Base-by-base conservation (phyloP, 805 yeast genomes). In the Metschnikowia gruessii region DNA sequence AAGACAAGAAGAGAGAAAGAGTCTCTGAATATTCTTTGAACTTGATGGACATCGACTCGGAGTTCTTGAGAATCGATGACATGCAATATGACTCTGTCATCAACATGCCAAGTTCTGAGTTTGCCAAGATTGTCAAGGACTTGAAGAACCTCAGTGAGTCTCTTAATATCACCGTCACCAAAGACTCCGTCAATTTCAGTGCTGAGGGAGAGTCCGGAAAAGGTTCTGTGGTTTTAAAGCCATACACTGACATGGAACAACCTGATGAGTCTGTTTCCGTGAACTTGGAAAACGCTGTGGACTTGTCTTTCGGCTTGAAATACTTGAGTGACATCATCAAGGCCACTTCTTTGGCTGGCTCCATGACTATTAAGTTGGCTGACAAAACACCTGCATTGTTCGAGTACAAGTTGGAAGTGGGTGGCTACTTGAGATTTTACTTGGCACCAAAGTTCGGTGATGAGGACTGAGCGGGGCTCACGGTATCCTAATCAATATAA, bases 371-470 rank as follows among this genome's bases (percentile, higher is more conserved):
- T 54, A 87, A 88, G 68, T 79, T 94, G 62, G 87, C 96, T 16
- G 92, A 86, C 61, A 89, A 87, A 64, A 83, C 94, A 13, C 99
- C 99, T 29, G 96, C 97, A 35, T 74, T 90, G 66, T 89, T 94
- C 63, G 97, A 92, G 72, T 94, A 85, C 73, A 85, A 85, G 69
- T 76, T 94, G 63, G 83, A 89, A 52, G 75, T 67, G 28, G 86
- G 92, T 67, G 99, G 99, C 45, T 87, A 88, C 70, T 76, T 94
- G 66, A 85, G 96, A 66, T 94, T 87, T 80, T 94, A 87, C 80
- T 79, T 94, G 67, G 99, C 99, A 58, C 99, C 99, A 50, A 92
- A 94, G 78, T 89, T 94, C 65, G 96, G 87, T 55, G 98, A 91
- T 54, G 96, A 87, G 54, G 94, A 87, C 17, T 48, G 46, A 48